Evolutionary conservation across 257 asterid genomes (phyloP), one percentile per base, ranked within the genome.

Genomic region (Datura wrightii): DNA sequence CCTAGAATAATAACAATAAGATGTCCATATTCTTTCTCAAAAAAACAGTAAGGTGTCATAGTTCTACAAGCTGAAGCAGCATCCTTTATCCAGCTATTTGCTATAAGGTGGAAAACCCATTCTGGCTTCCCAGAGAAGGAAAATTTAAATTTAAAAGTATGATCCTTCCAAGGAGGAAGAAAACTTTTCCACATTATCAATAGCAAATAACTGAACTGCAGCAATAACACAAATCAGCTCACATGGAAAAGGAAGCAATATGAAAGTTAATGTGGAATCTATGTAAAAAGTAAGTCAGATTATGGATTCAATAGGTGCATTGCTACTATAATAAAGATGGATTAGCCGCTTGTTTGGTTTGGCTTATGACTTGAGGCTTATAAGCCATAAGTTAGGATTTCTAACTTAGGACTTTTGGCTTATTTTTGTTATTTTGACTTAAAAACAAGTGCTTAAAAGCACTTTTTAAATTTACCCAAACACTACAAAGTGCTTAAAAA

Each of bases 121-220:
- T 14, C 82, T 76, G n/a, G 44, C 80, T 24, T 72, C n/a, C n/a
- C 50, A 39, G 2, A 18, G 41, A 74, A 74, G 41, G 42, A 74
- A 50, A n/a, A 72, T 19, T 46, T 10, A 19, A 72, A 76, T 31
- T 76, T 13, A 31, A 24, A 50, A 50, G 39, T 48, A 50, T 50
- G 60, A 52, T 76, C n/a, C 24, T 76, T 50, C 44, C 81, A 34
- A 52, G 24, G 24, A 48, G 46, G 13, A 52, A 7, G 62, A 24
- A 46, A 34, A 24, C 50, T 24, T 50, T 50, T 41, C 81, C 81
- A 24, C 44, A 31, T 76, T 76, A 76, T 50, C n/a, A 15, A 76
- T 24, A 50, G 44, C 10, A 76, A 76, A 52, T 19, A 14, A 76
- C 60, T 76, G 44, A 76, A 76, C 62, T 76, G 46, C 82, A 76